Base-by-base conservation (phyloP, 2,329 filamentous ascomycete genomes). In the Fusarium tuaranense region DNA sequence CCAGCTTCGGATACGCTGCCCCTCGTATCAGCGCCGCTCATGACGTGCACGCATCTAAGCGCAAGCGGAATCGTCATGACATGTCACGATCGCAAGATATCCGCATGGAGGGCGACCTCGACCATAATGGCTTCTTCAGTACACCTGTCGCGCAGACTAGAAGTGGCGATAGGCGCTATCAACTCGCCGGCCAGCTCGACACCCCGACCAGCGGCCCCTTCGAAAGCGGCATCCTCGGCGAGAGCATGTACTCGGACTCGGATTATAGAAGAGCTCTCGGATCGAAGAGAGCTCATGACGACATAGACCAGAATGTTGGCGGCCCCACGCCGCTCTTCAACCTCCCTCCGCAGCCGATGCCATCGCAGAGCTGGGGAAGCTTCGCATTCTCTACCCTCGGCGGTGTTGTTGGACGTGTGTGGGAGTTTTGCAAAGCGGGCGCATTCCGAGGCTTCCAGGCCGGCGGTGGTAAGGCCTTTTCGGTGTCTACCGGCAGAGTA, bases 361-460 rank as follows among this genome's bases (percentile, higher is more conserved):
- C 78, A 4, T 76, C 77, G 0, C 82, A 82, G 16, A 84, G 87
- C 41, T 93, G 91, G 92, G 87, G 89, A 34, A 85, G 85, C 20
- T 83, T 89, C 59, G 88, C 93, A 7, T 84, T 94, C 36, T 88
- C 85, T 46, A 87, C 93, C 0, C 87, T 94, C 9, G 91, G 91
- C 1, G 90, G 88, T 32, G 90, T 93, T 5, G 90, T 93, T 2
- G 93, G 94, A 20, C 96, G 92, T 78, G 91, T 97, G 0, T 95
- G 94, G 89, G 90, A 95, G 76, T 97, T 98, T 78, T 98, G 95
- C 85, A 94, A 87, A 81, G 85, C 86, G 0, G 90, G 88, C 10
- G 90, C 93, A 0, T 97, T 98, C 79, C 89, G 89, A 65, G 95
- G 95, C 0, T 98, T 98, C 81, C 92, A 95, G 71, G 95, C 95